These are phyloP conservation scores for Dipodascopsis uninucleata DNA, from an alignment of 805 yeast species.

Conservation along the genomic window DNA sequence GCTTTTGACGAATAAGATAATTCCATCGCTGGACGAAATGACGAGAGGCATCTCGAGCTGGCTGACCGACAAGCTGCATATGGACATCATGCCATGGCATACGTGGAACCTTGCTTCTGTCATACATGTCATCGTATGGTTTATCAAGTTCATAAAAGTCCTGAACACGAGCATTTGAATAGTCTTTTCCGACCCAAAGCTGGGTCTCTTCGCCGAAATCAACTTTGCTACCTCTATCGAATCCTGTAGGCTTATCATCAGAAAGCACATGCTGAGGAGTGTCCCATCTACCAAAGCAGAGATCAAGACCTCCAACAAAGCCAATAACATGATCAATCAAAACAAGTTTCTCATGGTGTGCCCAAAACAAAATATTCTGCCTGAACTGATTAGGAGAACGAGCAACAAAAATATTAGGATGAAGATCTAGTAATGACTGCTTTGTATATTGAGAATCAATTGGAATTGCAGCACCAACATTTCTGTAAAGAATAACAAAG, in stretches of 20 bases:
- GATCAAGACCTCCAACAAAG: slow-evolving; percentile 91
- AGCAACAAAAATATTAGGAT: slow-evolving; percentile 81
- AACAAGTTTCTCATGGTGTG: slow-evolving; percentile 93
- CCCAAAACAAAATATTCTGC: slow-evolving; percentile 95
- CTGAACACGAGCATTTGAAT: slow-evolving; percentile 89
- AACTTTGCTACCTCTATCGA: slow-evolving; percentile 24
- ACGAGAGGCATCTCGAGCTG: slow-evolving; percentile 87
- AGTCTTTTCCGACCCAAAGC: slow-evolving; percentile 93
- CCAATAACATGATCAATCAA: slow-evolving; percentile 84
- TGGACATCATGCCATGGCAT: slow-evolving; percentile 99
- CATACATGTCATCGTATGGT: slow-evolving; percentile 90
- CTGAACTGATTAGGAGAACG: slow-evolving; percentile 93
- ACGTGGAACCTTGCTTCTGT: slow-evolving; percentile 73
- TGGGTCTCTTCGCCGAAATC: slow-evolving; percentile 49
- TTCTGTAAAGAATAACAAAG: slow-evolving; percentile 85
- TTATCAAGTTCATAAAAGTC: slow-evolving; percentile 78
- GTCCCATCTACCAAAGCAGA: slow-evolving; percentile 93
- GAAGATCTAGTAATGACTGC: slow-evolving; percentile 81
- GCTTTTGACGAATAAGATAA: slow-evolving; percentile 81
- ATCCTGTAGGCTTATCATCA: slow-evolving; percentile 53
- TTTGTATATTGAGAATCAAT: slow-evolving; percentile 94
- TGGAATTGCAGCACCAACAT: slow-evolving; percentile 88
- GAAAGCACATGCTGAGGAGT: slow-evolving; percentile 90
- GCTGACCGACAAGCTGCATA: slow-evolving; percentile 90
- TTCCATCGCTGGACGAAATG: slow-evolving; percentile 99